Evolutionary conservation across 2,329 filamentous ascomycete species (phyloP).

Genomic region (Chaetomium globosum): DNA sequence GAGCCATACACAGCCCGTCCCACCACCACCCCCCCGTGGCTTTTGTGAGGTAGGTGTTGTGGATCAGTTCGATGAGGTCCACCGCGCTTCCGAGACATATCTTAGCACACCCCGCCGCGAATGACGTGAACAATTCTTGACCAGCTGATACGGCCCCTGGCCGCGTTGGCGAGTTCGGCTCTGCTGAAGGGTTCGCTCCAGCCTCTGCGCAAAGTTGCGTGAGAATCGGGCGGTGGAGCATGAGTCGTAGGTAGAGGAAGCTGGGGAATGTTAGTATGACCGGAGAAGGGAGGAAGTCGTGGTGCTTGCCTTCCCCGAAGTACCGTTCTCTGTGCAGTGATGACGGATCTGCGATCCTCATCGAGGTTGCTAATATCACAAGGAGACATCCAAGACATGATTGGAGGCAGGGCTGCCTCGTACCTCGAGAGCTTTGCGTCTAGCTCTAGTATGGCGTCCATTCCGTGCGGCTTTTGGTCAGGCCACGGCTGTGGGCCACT

Average conservation of each 20-base stretch:
- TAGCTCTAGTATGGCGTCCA: constrained; percentile 33
- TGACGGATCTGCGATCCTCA: constrained; percentile 19
- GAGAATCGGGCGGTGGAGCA: constrained; percentile 35
- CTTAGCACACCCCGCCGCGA: constrained; percentile 29
- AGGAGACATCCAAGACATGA: constrained; percentile 31
- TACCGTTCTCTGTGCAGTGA: constrained; percentile 29
- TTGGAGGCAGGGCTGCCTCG: constrained; percentile 24
- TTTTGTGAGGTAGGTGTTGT: constrained; percentile 30
- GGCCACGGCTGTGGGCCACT: constrained; percentile 2
- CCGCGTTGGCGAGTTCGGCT: constrained; percentile 12
- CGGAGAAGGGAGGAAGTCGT: no score
- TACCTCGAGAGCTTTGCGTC: constrained; percentile 31
- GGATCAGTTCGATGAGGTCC: constrained; percentile 33
- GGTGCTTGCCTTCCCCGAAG: constrained; percentile 26
- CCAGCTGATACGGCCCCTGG: neutral
- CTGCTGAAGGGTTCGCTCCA: neutral
- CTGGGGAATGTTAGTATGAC: constrained; percentile 12
- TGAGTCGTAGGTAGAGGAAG: constrained; percentile 34
- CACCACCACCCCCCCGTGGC: constrained; percentile 35
- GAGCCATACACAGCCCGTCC: constrained; percentile 33
- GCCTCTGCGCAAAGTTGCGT: constrained; percentile 29
- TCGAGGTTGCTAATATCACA: constrained; percentile 25
- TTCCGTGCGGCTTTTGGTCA: constrained; percentile 22
- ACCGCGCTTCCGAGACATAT: constrained; percentile 31
- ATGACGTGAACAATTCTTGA: constrained; percentile 28